Evolutionary conservation across 2,329 filamentous ascomycete genomes (phyloP).

Genomic region (Emergomyces pasteurianus): DNA sequence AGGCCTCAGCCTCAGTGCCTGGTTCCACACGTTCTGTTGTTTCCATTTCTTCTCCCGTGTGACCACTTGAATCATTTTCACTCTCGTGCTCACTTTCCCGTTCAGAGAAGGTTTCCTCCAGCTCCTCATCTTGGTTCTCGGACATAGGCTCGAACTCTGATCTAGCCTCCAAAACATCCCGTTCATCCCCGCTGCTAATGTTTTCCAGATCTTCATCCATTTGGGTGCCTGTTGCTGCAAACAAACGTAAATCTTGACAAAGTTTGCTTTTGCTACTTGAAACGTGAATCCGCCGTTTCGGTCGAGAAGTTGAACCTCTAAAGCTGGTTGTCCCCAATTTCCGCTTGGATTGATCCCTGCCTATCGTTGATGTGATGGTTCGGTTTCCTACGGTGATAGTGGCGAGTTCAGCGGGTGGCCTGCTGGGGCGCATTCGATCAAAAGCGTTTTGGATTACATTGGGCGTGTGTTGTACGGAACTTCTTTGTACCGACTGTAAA

Average conservation of each 20-base stretch:
- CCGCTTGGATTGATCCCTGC: slow-evolving; percentile 34
- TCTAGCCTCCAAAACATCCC: slow-evolving; percentile 10
- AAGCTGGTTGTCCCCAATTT: slow-evolving; percentile 18
- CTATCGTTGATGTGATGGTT: slow-evolving; percentile 55
- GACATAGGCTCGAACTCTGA: slow-evolving; percentile 4
- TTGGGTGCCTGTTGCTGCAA: slow-evolving; percentile 44
- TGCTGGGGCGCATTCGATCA: slow-evolving; percentile 52
- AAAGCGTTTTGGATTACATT: slow-evolving; percentile 49
- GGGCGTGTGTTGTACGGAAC: slow-evolving; percentile 9
- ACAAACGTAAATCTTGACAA: slow-evolving; percentile 37
- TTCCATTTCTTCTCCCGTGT: background rate
- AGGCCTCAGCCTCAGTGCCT: slow-evolving; percentile 1
- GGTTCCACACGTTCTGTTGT: background rate
- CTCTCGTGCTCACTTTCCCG: background rate
- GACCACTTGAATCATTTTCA: background rate
- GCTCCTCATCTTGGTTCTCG: slow-evolving; percentile 3
- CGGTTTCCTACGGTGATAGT: slow-evolving; percentile 63
- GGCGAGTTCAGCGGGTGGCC: slow-evolving; percentile 51
- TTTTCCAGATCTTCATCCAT: slow-evolving; percentile 10
- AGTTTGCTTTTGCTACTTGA: slow-evolving; percentile 29
- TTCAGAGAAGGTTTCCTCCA: background rate
- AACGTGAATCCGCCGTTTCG: slow-evolving; percentile 29
- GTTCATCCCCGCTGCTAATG: slow-evolving; percentile 11
- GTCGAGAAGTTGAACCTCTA: slow-evolving; percentile 17
- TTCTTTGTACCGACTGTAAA: background rate